A percentile compares a stretch with the other conserved stretches of the same genome.
Conservation (phyloP, 208 protist species). For the Acanthamoeba royreba region DNA sequence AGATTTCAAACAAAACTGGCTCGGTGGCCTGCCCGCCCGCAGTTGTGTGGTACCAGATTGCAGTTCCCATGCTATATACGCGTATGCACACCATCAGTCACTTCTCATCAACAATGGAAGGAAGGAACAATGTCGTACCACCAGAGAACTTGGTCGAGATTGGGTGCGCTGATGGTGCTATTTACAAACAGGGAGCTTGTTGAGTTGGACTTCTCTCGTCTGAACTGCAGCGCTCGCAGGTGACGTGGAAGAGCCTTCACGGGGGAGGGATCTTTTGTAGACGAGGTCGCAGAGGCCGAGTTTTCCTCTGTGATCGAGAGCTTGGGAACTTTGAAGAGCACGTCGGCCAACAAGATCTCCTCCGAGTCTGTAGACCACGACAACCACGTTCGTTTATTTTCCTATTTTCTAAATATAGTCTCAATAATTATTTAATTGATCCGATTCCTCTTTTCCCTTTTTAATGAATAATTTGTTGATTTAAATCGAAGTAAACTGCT, state of each 20-base stretch:
- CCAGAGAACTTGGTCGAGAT: conserved; percentile 18
- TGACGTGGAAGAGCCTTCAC: neutral
- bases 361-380: neutral
- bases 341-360: neutral
- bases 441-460: too few relatives aligned
- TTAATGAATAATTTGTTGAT: too few relatives aligned
- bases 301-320: neutral
- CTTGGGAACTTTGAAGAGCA: neutral
- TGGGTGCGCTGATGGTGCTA: conserved; percentile 22
- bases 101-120: neutral
- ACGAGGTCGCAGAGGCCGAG: neutral
- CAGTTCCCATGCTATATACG: conserved; percentile 17
- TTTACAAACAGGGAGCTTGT: conserved; percentile 31
- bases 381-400: too few relatives aligned
- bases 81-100: neutral
- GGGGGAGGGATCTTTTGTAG: neutral
- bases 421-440: too few relatives aligned
- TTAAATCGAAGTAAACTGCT: too few relatives aligned
- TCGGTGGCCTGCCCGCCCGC: neutral
- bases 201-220: conserved; percentile 16
- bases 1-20: neutral
- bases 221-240: neutral
- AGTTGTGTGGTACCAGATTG: neutral
- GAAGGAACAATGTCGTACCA: neutral
- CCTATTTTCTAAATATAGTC: too few relatives aligned